These are phyloP conservation scores for Fusarium nurragi DNA, from an alignment of 2,329 filamentous ascomycete species.

Conservation along the genomic window DNA sequence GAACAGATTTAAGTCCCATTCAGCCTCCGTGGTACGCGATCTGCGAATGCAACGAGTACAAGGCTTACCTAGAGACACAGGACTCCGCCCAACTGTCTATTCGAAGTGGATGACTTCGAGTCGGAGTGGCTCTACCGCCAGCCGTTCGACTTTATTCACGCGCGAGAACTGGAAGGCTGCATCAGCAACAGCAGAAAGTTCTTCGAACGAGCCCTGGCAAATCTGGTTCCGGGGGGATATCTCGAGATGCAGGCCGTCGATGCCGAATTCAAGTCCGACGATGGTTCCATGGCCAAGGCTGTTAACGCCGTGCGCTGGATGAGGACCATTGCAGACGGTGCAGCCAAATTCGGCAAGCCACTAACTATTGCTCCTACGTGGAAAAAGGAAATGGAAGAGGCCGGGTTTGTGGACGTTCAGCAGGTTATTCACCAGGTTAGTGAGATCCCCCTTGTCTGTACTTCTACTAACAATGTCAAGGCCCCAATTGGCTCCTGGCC, in stretches of 20 bases:
- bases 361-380: slow-evolving; percentile 1
- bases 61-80: neutral
- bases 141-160: slow-evolving; percentile 20
- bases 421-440: slow-evolving; percentile 5
- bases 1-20: slow-evolving; percentile 26
- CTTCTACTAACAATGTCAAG: neutral
- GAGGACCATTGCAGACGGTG: neutral
- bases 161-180: slow-evolving; percentile 20
- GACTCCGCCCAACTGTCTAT: slow-evolving; percentile 21
- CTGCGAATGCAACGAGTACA: fast-evolving
- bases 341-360: slow-evolving; percentile 22
- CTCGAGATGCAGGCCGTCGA: slow-evolving; percentile 15
- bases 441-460: fast-evolving
- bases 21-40: slow-evolving; percentile 17
- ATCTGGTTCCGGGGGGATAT: neutral
- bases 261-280: slow-evolving; percentile 7
- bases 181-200: neutral
- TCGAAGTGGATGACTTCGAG: slow-evolving; percentile 27
- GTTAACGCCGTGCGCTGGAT: slow-evolving; percentile 7
- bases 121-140: slow-evolving; percentile 17
- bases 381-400: neutral
- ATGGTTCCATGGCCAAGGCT: slow-evolving; percentile 7
- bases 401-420: slow-evolving; percentile 14
- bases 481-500: slow-evolving; percentile 23
- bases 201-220: neutral